phyloP scores from a whole-genome alignment of 2,329 filamentous ascomycete genomes.

The Arthrinium phaeospermum region DNA sequence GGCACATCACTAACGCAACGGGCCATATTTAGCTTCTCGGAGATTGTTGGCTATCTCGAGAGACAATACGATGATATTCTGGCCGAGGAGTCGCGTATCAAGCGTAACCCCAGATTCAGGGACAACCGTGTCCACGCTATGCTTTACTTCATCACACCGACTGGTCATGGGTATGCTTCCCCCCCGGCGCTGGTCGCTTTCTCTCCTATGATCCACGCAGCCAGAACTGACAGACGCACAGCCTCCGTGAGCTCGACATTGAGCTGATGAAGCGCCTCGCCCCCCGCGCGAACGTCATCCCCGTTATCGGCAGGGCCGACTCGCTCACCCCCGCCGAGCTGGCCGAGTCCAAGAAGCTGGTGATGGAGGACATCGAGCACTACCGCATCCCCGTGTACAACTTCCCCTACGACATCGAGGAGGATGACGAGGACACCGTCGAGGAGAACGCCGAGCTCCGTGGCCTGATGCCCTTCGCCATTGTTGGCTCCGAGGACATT shows the following conservation, averaged over 20 bases:
- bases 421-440: constrained; percentile 98
- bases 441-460: constrained; percentile 98
- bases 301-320: constrained; percentile 97
- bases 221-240: constrained; percentile 41
- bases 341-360: constrained; percentile 98
- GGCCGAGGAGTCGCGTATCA: constrained; percentile 99
- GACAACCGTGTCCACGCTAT: constrained; percentile 98
- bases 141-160: constrained; percentile 99
- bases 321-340: constrained; percentile 95
- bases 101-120: constrained; percentile 99
- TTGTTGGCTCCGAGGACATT: constrained; percentile 95
- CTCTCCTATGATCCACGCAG: neutral
- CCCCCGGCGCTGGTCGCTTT: neutral
- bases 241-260: constrained; percentile 97
- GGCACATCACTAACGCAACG: neutral
- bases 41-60: constrained; percentile 98
- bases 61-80: constrained; percentile 99
- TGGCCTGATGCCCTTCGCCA: constrained; percentile 98
- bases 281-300: constrained; percentile 97
- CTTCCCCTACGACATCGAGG: constrained; percentile 99
- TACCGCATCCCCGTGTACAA: constrained; percentile 99
- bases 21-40: constrained; percentile 73
- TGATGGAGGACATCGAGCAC: constrained; percentile 99
- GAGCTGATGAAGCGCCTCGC: constrained; percentile 99
- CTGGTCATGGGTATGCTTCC: constrained; percentile 79